phyloP scores from a whole-genome alignment of 2,329 filamentous ascomycete genomes.

The Cytospora piceae region DNA sequence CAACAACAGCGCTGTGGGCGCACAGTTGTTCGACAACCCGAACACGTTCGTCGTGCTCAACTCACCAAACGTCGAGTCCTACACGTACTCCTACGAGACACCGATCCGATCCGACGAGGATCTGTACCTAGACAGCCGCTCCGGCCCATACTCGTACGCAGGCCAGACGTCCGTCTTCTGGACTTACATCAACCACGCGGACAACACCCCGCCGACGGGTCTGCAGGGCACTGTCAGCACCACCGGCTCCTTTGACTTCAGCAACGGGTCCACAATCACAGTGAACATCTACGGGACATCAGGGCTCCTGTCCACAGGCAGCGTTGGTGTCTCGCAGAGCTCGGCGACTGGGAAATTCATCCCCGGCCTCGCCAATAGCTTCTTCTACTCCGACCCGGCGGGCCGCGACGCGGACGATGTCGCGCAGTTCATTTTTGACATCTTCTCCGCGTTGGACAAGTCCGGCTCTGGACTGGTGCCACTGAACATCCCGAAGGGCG shows the following conservation, averaged over 20 bases:
- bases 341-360: constrained; percentile 45
- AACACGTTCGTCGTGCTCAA: constrained; percentile 57
- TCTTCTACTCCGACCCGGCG: constrained; percentile 51
- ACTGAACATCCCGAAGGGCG: constrained; percentile 51
- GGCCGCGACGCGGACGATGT: constrained; percentile 51
- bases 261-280: constrained; percentile 51
- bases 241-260: constrained; percentile 47
- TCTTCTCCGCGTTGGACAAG: constrained; percentile 51
- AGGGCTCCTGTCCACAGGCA: constrained; percentile 53
- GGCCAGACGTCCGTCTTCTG: constrained; percentile 59
- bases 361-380: constrained; percentile 44
- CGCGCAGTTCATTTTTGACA: constrained; percentile 52
- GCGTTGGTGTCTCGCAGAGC: constrained; percentile 43
- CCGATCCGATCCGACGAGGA: constrained; percentile 47
- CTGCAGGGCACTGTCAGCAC: constrained; percentile 59
- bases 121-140: constrained; percentile 51
- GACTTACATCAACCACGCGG: constrained; percentile 48
- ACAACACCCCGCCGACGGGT: constrained; percentile 45
- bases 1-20: constrained; percentile 52
- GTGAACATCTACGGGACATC: constrained; percentile 62
- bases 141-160: constrained; percentile 57
- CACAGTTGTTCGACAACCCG: constrained; percentile 58
- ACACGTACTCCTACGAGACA: constrained; percentile 50
- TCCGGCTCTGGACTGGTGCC: constrained; percentile 45
- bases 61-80: constrained; percentile 48